These are phyloP conservation scores for Trypanosoma cruzi DNA, from an alignment of 208 protist species.

Conservation along the genomic window DNA sequence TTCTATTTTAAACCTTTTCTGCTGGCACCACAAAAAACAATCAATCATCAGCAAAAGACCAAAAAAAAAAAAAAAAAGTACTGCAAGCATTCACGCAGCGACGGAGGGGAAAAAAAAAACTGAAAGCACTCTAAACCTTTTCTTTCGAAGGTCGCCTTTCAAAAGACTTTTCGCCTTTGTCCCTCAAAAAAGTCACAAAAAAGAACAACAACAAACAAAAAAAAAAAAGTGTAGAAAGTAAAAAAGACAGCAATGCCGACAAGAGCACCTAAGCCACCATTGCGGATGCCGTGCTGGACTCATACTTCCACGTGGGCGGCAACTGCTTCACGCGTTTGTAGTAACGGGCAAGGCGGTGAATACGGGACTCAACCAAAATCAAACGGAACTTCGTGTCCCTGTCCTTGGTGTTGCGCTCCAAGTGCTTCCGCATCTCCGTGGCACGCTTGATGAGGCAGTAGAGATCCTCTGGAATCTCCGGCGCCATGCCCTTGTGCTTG, in stretches of 20 bases:
- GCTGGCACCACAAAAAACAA: background rate
- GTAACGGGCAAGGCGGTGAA: conserved; percentile 99
- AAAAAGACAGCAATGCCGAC: background rate
- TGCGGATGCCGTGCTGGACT: conserved; percentile 49
- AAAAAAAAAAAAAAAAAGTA: conserved; percentile 22
- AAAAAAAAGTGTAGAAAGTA: background rate
- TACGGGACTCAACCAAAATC: conserved; percentile 99
- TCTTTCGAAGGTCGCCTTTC: background rate
- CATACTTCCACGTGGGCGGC: conserved; percentile 66
- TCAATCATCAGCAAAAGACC: conserved; percentile 7
- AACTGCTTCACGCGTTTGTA: conserved; percentile 97
- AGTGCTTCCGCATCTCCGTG: conserved; percentile 99
- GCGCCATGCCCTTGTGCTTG: conserved; percentile 99
- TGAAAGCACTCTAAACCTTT: background rate
- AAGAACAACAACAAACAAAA: too few species aligned
- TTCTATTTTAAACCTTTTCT: background rate
- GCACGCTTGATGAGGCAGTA: conserved; percentile 99
- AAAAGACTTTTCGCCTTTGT: background rate
- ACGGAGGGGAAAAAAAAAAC: too few species aligned
- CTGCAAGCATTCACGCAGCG: too few species aligned
- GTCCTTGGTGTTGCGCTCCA: conserved; percentile 98
- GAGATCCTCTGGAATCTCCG: conserved; percentile 99
- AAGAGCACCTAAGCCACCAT: conserved; percentile 62
- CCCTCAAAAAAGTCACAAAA: background rate
- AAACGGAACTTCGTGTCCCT: conserved; percentile 99